These are phyloP conservation scores for Suillus lakei DNA, from an alignment of 768 basidiomycete genomes.

Conservation along the genomic window DNA sequence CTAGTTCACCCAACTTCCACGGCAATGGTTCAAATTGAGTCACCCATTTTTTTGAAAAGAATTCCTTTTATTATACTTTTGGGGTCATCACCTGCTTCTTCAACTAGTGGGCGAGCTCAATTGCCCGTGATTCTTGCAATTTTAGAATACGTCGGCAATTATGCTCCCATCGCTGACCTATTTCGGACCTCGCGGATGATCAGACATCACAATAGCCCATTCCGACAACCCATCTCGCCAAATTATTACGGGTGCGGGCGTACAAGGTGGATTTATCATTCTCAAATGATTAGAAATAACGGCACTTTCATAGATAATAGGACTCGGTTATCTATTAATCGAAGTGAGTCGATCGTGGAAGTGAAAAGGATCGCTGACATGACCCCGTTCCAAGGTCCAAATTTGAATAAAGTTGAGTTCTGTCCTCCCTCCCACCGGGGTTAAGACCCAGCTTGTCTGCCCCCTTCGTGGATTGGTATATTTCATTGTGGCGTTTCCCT, in stretches of 20 bases:
- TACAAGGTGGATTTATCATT: neutral
- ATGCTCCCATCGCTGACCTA: constrained; percentile 11
- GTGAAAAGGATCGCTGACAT: neutral
- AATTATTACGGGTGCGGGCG: neutral
- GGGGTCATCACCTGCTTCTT: neutral
- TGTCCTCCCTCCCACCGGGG: neutral
- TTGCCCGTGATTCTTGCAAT: neutral
- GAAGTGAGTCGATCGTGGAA: neutral
- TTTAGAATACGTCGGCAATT: constrained; percentile 5
- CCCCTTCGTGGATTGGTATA: neutral
- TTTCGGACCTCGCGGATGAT: constrained; percentile 1
- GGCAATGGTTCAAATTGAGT: neutral
- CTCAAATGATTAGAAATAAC: neutral
- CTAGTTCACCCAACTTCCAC: neutral
- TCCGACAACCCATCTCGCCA: neutral
- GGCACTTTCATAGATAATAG: constrained; percentile 1
- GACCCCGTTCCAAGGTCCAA: neutral
- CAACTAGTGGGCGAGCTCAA: neutral
- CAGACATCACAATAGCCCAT: constrained; percentile 1
- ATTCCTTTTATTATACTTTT: neutral
- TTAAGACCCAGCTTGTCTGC: neutral
- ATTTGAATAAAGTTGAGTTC: constrained; percentile 7
- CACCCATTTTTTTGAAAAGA: neutral
- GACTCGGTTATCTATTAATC: constrained; percentile 7
- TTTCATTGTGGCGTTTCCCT: neutral